Conservation (phyloP, 305 asterid species). For the Fraxinus paxiana region DNA sequence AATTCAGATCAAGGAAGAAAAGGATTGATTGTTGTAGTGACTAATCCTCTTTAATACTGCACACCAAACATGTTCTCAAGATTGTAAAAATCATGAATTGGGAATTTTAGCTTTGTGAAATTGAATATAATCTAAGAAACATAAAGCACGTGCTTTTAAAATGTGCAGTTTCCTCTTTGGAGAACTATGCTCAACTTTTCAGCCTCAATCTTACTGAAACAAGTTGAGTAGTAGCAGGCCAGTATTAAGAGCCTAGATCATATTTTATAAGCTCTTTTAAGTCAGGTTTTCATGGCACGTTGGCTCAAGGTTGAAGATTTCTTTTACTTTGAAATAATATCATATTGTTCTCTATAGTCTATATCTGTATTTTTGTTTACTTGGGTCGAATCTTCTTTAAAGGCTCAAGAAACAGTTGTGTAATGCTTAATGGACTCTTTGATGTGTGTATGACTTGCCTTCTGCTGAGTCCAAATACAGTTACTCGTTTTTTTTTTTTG, state of each 20-base stretch:
- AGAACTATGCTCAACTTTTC: slow-evolving; percentile 5
- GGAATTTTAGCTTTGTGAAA: not conserved
- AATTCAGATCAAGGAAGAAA: not conserved
- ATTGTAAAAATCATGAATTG: not conserved
- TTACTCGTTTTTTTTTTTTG: not conserved
- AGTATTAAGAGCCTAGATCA: not conserved
- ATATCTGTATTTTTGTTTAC: not conserved
- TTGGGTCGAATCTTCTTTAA: not conserved
- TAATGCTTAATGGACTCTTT: not conserved
- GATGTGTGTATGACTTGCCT: not conserved
- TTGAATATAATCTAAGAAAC: not conserved
- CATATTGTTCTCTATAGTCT: not conserved
- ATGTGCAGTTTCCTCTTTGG: not conserved
- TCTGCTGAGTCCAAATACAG: not conserved
- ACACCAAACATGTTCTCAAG: not conserved
- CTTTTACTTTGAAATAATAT: not conserved
- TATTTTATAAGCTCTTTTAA: not conserved
- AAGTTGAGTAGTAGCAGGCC: not conserved
- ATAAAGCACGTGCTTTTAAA: not conserved
- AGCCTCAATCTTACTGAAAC: not conserved
- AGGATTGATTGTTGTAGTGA: not conserved
- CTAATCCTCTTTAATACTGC: not conserved
- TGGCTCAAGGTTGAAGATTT: not conserved
- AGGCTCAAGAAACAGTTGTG: not conserved
- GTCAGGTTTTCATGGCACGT: not conserved